These are phyloP conservation scores for Acaromyces ingoldii DNA, from an alignment of 1,284 basidiomycete genomes.

Conservation along the genomic window DNA sequence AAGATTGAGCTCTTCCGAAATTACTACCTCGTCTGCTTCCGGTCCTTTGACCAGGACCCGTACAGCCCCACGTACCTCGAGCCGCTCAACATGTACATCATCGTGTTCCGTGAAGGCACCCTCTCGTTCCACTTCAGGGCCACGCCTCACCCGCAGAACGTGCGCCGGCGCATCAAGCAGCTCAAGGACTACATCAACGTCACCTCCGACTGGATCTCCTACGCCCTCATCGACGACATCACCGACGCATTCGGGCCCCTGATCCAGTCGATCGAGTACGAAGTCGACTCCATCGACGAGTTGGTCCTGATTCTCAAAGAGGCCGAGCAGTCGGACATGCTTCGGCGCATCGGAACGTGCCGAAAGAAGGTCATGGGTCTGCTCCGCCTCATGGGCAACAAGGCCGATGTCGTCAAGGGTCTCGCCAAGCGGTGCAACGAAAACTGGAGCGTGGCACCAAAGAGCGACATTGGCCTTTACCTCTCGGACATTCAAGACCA, in stretches of 20 bases:
- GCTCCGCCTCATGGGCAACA: slow-evolving; percentile 90
- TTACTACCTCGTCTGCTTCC: slow-evolving; percentile 99
- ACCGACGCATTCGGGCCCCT: slow-evolving; percentile 98
- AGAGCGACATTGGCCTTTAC: slow-evolving; percentile 93
- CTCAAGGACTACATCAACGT: slow-evolving; percentile 99
- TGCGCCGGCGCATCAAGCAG: slow-evolving; percentile 95
- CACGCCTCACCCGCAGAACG: slow-evolving; percentile 95
- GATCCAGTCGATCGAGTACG: slow-evolving; percentile 97
- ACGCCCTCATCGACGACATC: slow-evolving; percentile 98
- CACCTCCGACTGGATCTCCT: slow-evolving; percentile 99
- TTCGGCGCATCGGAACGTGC: slow-evolving; percentile 82
- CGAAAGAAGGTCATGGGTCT: slow-evolving; percentile 99
- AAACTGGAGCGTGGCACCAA: slow-evolving; percentile 97
- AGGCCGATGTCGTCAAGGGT: slow-evolving; percentile 98
- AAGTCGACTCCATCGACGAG: slow-evolving; percentile 98
- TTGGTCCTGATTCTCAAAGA: slow-evolving; percentile 91
- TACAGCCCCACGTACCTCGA: slow-evolving; percentile 97
- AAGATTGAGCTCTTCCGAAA: slow-evolving; percentile 98
- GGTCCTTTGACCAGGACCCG: slow-evolving; percentile 96
- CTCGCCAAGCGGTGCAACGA: slow-evolving; percentile 94
- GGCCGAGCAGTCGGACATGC: slow-evolving; percentile 73
- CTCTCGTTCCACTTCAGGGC: slow-evolving; percentile 95
- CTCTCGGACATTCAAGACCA: slow-evolving; percentile 87
- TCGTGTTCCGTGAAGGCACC: slow-evolving; percentile 97
- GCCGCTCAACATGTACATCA: slow-evolving; percentile 99